Evolutionary conservation across 2,329 filamentous ascomycete genomes (phyloP), one percentile per base, ranked within the genome.

Genomic region (Pezicula radicicola): DNA sequence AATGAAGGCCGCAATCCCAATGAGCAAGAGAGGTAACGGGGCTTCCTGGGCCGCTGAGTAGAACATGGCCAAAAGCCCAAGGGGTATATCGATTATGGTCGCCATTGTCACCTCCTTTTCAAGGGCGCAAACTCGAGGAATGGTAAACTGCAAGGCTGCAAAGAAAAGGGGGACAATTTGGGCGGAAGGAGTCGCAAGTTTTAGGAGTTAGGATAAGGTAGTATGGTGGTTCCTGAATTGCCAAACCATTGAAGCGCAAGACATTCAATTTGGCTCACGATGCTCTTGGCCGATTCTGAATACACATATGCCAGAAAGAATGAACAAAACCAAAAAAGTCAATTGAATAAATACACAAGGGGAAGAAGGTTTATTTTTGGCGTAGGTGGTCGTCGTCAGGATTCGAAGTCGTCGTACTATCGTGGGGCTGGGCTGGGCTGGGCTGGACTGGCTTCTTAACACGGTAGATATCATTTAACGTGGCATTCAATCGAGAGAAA

Each of bases 11-110:
- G 53, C 33, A 2, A 57, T 27, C 8, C 53, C 16, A 25, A 50
- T 10, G 1, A 61, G 25, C n/a, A 63, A 42, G 9, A 58, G 30
- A 18, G 49, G 55, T 25, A 56, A 41, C 15, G 59, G 58, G 15
- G 53, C 51, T 39, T 55, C 53, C 36, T 46, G 53, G 15, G 48
- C 37, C 36, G 19, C 41, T 36, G 55, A 49, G 27, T 48, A 49
- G 13, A 52, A 46, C 16, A 13, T 44, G 27, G 45, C 21, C 27
- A 51, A 18, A 28, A 57, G 6, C 37, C 46, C 18, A 21, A n/a
- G 13, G 49, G 43, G 19, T 15, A 30, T 30, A 16, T 45, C 42
- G 9, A 45, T n/a, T 50, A 46, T 18, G 21, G 51, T 45, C 18
- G 46, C 13, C 42, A 46, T 44, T 45, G 49, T 52, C 28, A 49